A percentile compares a stretch with the other conserved stretches of the same genome.
These are phyloP conservation scores for Elsinoe ampelina DNA, from an alignment of 2,329 filamentous ascomycete species.

Conservation along the genomic window DNA sequence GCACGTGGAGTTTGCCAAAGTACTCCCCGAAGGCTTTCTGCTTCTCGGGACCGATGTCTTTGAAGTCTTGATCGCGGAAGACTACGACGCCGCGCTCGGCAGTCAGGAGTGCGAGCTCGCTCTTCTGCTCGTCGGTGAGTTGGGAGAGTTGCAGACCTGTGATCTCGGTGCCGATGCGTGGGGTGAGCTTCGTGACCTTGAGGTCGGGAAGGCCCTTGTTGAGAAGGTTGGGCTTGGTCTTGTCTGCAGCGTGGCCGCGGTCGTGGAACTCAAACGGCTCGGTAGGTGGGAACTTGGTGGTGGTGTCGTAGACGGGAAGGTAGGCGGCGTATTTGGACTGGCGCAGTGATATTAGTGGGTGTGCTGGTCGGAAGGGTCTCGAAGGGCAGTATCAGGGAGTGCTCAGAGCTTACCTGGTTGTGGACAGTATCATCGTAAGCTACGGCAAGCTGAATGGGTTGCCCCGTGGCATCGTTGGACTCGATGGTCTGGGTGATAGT, in stretches of 20 bases:
- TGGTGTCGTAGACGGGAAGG: background rate
- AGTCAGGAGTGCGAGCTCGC: conserved; percentile 46
- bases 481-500: background rate
- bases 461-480: background rate
- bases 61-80: conserved; percentile 47
- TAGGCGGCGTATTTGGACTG: background rate
- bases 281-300: background rate
- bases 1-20: conserved; percentile 16
- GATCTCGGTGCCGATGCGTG: conserved; percentile 44
- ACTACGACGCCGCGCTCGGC: conserved; percentile 49
- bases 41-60: conserved; percentile 34
- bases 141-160: conserved; percentile 43
- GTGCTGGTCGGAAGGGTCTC: too few relatives aligned
- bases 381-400: background rate
- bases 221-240: conserved; percentile 20
- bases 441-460: background rate
- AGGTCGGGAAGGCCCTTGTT: conserved; percentile 15
- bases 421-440: background rate
- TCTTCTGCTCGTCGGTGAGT: conserved; percentile 43
- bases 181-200: conserved; percentile 21
- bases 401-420: background rate
- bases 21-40: conserved; percentile 17
- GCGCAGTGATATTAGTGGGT: too few relatives aligned
- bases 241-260: conserved; percentile 22
- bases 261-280: conserved; percentile 21